Conservation (phyloP, 768 basidiomycete genomes). For the Hygrophorus russula region DNA sequence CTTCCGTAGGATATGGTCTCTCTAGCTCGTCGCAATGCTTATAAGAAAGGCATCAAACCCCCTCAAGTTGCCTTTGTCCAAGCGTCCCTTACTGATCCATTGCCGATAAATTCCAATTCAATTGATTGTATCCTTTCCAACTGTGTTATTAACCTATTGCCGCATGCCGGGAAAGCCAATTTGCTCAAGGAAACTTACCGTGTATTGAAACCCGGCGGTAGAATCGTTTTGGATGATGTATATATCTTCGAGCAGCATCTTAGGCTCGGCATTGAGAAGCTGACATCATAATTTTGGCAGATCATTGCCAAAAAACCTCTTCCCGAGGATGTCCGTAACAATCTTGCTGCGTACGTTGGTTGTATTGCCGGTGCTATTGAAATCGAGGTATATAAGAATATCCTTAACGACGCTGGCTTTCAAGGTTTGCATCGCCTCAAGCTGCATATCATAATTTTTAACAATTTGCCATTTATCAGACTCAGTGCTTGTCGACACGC, state of each 20-base stretch:
- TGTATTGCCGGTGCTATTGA: conserved; percentile 38
- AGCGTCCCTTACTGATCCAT: conserved; percentile 25
- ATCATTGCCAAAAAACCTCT: conserved; percentile 35
- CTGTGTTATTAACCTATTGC: conserved; percentile 43
- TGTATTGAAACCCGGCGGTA: conserved; percentile 45
- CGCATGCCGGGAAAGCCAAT: conserved; percentile 26
- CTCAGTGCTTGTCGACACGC: conserved; percentile 25
- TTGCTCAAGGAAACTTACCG: conserved; percentile 36
- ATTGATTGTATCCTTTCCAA: conserved; percentile 49
- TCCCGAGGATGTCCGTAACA: conserved; percentile 27
- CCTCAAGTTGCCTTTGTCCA: conserved; percentile 41
- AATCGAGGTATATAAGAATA: conserved; percentile 23
- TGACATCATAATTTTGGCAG: conserved; percentile 16
- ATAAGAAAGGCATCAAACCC: conserved; percentile 26
- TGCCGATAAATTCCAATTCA: conserved; percentile 36
- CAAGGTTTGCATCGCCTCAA: conserved; percentile 17
- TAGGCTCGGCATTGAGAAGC: not conserved
- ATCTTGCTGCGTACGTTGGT: conserved; percentile 28
- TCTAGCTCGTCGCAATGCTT: conserved; percentile 35
- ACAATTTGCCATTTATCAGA: conserved; percentile 18
- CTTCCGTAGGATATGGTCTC: conserved; percentile 36
- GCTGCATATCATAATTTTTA: not conserved
- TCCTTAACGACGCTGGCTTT: conserved; percentile 31
- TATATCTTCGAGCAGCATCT: conserved; percentile 6
- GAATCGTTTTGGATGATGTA: conserved; percentile 43